phyloP scores from a whole-genome alignment of 2,329 filamentous ascomycete genomes.

The Aspergillus jensenii region DNA sequence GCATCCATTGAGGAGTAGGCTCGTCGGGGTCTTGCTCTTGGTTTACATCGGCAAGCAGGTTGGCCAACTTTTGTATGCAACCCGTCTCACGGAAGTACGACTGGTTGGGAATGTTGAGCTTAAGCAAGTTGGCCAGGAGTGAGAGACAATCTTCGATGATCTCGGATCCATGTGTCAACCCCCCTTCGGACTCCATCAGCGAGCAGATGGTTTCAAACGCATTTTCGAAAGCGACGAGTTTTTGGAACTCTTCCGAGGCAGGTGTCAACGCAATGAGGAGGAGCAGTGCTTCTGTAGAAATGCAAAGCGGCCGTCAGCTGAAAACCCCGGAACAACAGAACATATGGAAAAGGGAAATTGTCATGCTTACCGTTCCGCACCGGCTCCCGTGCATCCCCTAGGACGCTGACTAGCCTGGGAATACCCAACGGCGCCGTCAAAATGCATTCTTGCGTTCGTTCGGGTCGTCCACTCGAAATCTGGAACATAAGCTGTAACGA shows the following conservation, averaged over 20 bases:
- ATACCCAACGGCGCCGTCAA: constrained; percentile 86
- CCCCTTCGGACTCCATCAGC: constrained; percentile 79
- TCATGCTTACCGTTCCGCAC: constrained; percentile 74
- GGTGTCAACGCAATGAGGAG: constrained; percentile 86
- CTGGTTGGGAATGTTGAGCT: constrained; percentile 87
- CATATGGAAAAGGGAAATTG: not conserved
- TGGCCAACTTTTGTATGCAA: constrained; percentile 70
- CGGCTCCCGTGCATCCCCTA: constrained; percentile 84
- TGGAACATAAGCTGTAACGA: constrained; percentile 84
- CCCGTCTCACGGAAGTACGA: constrained; percentile 90
- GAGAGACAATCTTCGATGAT: constrained; percentile 92
- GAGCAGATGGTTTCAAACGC: constrained; percentile 84
- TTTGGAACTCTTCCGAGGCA: constrained; percentile 83
- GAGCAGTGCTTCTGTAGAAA: constrained; percentile 67
- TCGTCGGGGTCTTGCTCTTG: constrained; percentile 55
- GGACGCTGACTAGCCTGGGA: constrained; percentile 75
- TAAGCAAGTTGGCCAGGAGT: constrained; percentile 82
- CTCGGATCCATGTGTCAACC: constrained; percentile 76
- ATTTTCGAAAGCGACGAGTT: constrained; percentile 92
- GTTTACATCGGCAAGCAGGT: constrained; percentile 64
- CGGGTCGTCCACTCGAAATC: constrained; percentile 79
- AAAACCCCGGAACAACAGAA: not conserved
- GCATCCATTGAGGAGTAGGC: constrained; percentile 71
- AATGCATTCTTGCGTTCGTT: constrained; percentile 92
- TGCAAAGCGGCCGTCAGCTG: constrained; percentile 16